These are phyloP conservation scores for Ophiostoma quercus DNA, from an alignment of 2,329 filamentous ascomycete genomes.

Conservation along the genomic window DNA sequence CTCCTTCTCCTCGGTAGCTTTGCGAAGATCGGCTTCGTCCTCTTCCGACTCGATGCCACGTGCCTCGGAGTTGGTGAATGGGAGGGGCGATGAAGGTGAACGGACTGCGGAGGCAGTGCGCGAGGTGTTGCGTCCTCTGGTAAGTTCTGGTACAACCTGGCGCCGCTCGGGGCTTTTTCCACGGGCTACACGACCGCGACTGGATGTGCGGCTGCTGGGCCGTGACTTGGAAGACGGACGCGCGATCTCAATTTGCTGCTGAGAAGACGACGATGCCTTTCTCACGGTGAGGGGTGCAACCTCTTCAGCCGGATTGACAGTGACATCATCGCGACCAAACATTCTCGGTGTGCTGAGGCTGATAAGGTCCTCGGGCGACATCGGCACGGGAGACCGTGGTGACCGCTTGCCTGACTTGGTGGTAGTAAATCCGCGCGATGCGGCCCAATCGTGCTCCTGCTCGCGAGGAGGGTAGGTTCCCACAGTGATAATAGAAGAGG, in stretches of 20 bases:
- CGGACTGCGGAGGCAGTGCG: constrained; percentile 54
- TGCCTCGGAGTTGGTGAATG: constrained; percentile 59
- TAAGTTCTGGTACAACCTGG: constrained; percentile 41
- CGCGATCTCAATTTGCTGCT: constrained; percentile 29
- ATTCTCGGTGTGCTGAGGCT: constrained; percentile 51
- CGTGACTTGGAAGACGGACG: constrained; percentile 34
- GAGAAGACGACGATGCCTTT: constrained; percentile 17
- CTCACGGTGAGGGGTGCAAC: constrained; percentile 14
- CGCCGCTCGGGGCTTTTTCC: constrained; percentile 45
- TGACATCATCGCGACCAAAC: constrained; percentile 29
- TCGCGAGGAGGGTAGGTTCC: constrained; percentile 49
- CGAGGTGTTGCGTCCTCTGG: constrained; percentile 58
- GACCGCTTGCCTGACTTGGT: constrained; percentile 67
- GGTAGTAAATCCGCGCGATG: constrained; percentile 57
- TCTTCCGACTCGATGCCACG: constrained; percentile 51
- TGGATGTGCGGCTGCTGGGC: constrained; percentile 45
- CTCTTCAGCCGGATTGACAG: not conserved
- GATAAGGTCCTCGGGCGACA: constrained; percentile 83
- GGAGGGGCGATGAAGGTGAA: constrained; percentile 76
- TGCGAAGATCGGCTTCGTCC: constrained; percentile 59
- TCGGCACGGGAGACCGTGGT: constrained; percentile 85
- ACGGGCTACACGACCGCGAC: constrained; percentile 40
- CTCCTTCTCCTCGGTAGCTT: constrained; percentile 50
- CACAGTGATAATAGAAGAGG: constrained; percentile 34
- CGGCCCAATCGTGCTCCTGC: constrained; percentile 53